Conservation (phyloP, 495 filamentous ascomycete species). For the Beverwykella pulmonaria region DNA sequence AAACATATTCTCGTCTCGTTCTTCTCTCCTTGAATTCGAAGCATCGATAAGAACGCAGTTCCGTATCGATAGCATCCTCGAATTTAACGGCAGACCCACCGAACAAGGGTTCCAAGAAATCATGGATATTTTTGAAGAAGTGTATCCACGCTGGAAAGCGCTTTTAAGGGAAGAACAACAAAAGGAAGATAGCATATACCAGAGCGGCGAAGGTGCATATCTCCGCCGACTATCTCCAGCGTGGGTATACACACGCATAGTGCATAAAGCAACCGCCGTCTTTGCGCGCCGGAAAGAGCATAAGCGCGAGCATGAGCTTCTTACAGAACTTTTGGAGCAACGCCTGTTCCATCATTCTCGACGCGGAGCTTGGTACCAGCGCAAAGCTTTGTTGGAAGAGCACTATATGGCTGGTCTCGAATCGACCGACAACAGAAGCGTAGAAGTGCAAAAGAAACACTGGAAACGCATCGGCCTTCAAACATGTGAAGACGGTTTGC, state of each 20-base stretch:
- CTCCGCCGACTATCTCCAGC: constrained; percentile 88
- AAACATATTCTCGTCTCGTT: constrained; percentile 81
- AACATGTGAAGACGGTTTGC: constrained; percentile 86
- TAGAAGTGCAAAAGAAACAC: constrained; percentile 72
- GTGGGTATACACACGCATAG: constrained; percentile 90
- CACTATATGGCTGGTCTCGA: constrained; percentile 80
- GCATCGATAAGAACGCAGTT: constrained; percentile 81
- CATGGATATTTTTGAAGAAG: constrained; percentile 69
- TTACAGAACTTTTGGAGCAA: constrained; percentile 77
- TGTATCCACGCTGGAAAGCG: constrained; percentile 77
- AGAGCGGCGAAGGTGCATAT: constrained; percentile 85
- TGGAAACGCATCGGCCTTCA: constrained; percentile 77
- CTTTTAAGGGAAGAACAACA: constrained; percentile 75
- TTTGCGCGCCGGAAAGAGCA: constrained; percentile 82
- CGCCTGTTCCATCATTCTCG: constrained; percentile 81
- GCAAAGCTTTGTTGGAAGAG: constrained; percentile 91
- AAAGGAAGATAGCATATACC: constrained; percentile 79
- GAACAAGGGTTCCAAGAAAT: constrained; percentile 68
- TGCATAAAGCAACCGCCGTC: constrained; percentile 83
- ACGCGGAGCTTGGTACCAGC: constrained; percentile 92
- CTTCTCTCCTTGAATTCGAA: constrained; percentile 83
- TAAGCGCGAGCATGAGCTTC: constrained; percentile 71
- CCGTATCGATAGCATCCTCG: constrained; percentile 78
- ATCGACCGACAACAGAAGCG: constrained; percentile 53
- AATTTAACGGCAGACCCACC: constrained; percentile 75